Evolutionary conservation across 2,329 filamentous ascomycete species (phyloP).

Genomic region (Fusarium chlamydosporum): DNA sequence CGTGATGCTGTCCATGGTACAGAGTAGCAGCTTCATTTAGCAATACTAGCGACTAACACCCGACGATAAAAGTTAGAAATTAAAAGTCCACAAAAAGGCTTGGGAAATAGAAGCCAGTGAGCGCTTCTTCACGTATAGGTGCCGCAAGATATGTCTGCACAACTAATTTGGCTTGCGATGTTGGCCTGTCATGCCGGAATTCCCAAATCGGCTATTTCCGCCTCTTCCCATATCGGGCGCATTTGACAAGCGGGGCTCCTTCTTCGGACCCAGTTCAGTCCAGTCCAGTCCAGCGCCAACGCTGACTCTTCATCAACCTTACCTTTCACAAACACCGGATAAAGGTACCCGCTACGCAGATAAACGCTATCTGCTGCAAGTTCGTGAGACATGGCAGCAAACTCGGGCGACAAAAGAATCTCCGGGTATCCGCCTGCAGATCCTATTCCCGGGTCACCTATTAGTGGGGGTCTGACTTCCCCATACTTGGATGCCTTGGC

Average conservation of each 20-base stretch:
- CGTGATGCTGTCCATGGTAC: no score
- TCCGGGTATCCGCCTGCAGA: not conserved
- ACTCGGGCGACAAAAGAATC: not conserved
- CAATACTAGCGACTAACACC: no score
- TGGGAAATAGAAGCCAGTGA: no score
- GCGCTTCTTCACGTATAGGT: no score
- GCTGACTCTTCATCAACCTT: slow-evolving; percentile 7
- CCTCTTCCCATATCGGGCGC: not conserved
- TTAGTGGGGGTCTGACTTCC: slow-evolving; percentile 1
- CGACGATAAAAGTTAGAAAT: no score
- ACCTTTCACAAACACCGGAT: slow-evolving; percentile 12
- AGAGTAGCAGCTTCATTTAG: no score
- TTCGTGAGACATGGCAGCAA: not conserved
- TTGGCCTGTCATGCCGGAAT: no score
- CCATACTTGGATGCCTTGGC: slow-evolving; percentile 1
- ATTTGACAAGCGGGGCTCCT: slow-evolving; percentile 1
- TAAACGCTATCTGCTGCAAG: not conserved
- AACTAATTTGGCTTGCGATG: no score
- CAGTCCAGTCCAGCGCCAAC: not conserved
- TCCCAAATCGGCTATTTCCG: not conserved
- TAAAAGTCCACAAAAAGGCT: no score
- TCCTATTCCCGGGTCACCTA: not conserved
- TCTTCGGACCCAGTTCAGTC: no score
- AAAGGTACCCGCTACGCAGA: slow-evolving; percentile 4
- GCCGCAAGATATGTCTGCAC: no score